Conservation (phyloP, 345 rosid genomes). For the Rubroshorea leprosula region DNA sequence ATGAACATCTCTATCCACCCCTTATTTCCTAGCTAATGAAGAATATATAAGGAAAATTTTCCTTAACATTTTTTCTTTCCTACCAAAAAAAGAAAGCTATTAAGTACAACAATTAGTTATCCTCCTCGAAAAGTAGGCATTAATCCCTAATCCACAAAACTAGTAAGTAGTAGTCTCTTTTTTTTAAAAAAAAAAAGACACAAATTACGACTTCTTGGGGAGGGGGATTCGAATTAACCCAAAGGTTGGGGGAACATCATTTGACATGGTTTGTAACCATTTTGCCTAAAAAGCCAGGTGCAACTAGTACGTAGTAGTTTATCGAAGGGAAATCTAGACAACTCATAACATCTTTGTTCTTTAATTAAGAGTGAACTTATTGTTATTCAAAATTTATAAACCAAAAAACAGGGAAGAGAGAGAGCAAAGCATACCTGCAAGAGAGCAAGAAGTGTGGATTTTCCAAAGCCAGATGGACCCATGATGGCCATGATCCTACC, state of each 20-base stretch:
- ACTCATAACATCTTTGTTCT: neutral
- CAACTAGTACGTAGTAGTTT: neutral
- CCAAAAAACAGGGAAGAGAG: neutral
- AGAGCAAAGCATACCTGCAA: constrained; percentile 19
- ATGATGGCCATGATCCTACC: constrained; percentile 94
- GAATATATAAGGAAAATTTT: neutral
- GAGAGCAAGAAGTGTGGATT: constrained; percentile 88
- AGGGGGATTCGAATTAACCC: too few relatives aligned
- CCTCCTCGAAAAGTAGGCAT: neutral
- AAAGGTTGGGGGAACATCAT: too few relatives aligned
- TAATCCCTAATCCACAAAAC: neutral
- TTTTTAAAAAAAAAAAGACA: too few relatives aligned
- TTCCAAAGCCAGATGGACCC: constrained; percentile 98
- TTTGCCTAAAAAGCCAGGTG: too few relatives aligned
- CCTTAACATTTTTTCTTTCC: neutral
- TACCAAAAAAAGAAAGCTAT: too few relatives aligned
- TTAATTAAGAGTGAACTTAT: neutral
- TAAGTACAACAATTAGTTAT: neutral
- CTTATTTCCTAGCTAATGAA: too few relatives aligned
- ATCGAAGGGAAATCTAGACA: neutral
- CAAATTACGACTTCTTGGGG: too few relatives aligned
- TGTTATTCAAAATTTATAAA: neutral
- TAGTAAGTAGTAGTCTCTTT: too few relatives aligned
- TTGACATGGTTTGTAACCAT: too few relatives aligned
- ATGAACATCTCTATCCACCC: neutral